Evolutionary conservation across 2,329 filamentous ascomycete species (phyloP).

Genomic region (Arachnopeziza araneosa): DNA sequence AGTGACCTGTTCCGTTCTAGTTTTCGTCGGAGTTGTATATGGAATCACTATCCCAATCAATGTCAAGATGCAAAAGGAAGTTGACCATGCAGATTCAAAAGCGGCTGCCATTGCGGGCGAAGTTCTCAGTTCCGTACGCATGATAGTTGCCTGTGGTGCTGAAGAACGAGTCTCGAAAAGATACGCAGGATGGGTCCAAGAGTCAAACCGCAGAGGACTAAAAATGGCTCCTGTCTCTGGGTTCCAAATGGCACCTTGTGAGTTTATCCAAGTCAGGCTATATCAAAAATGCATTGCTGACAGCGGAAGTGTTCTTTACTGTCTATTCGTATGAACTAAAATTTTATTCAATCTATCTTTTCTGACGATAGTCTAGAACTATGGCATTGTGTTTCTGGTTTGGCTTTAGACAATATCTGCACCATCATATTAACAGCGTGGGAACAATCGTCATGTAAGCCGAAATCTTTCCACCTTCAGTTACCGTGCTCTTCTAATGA

Average conservation of each 20-base stretch:
- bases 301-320: constrained; percentile 31
- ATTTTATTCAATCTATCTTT: background rate
- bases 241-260: constrained; percentile 43
- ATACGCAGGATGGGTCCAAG: constrained; percentile 50
- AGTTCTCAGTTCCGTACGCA: constrained; percentile 52
- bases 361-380: constrained; percentile 29
- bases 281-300: background rate
- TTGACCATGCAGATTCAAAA: constrained; percentile 47
- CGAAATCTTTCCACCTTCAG: background rate
- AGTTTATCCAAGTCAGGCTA: constrained; percentile 6
- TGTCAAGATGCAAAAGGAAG: constrained; percentile 43
- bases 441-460: constrained; percentile 51
- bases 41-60: constrained; percentile 48
- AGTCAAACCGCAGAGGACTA: constrained; percentile 45
- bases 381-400: constrained; percentile 61
- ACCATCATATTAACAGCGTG: constrained; percentile 43
- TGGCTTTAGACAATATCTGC: constrained; percentile 46
- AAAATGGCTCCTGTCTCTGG: constrained; percentile 46
- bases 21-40: constrained; percentile 49
- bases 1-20: constrained; percentile 49
- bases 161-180: constrained; percentile 47
- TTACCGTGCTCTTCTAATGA: background rate
- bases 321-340: constrained; percentile 22
- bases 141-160: constrained; percentile 58
- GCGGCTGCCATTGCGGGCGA: constrained; percentile 57